phyloP scores from a whole-genome alignment of 805 yeast species.

The Hemisphaericaspora nanyangensis region DNA sequence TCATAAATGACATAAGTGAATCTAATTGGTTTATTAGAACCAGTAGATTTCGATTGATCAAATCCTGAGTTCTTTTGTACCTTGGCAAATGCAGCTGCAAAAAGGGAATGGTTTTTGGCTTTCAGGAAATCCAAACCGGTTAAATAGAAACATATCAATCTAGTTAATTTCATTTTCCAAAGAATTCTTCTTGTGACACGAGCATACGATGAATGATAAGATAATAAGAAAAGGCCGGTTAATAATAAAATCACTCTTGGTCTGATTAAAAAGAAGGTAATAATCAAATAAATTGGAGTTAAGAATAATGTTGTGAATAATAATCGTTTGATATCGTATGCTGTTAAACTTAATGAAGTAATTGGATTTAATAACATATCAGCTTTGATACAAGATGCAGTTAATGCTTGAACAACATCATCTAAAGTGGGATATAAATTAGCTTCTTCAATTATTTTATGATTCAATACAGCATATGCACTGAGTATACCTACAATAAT shows the following conservation, averaged over 20 bases:
- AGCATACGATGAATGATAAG: constrained; percentile 85
- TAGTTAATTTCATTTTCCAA: constrained; percentile 75
- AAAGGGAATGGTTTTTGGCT: constrained; percentile 42
- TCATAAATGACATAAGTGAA: constrained; percentile 92
- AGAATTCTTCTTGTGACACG: constrained; percentile 76
- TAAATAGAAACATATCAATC: constrained; percentile 71
- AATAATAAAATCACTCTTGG: constrained; percentile 65
- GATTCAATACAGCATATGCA: constrained; percentile 56
- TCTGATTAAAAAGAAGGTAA: constrained; percentile 62
- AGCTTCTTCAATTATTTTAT: constrained; percentile 54
- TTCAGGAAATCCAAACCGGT: constrained; percentile 79
- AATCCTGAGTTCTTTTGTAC: constrained; percentile 35
- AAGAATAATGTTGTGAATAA: constrained; percentile 79
- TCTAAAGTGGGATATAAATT: constrained; percentile 76
- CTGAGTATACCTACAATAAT: constrained; percentile 59
- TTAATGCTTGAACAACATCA: constrained; percentile 73
- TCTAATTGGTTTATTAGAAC: constrained; percentile 50
- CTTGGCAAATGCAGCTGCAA: constrained; percentile 54
- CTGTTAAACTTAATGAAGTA: constrained; percentile 64
- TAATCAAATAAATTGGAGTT: constrained; percentile 77
- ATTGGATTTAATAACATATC: constrained; percentile 81
- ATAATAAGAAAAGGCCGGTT: constrained; percentile 57
- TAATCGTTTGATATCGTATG: constrained; percentile 74
- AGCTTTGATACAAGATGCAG: constrained; percentile 69
- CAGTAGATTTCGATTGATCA: constrained; percentile 9